Evolutionary conservation across 345 rosid genomes (phyloP).

Genomic region (Theobroma cacao): DNA sequence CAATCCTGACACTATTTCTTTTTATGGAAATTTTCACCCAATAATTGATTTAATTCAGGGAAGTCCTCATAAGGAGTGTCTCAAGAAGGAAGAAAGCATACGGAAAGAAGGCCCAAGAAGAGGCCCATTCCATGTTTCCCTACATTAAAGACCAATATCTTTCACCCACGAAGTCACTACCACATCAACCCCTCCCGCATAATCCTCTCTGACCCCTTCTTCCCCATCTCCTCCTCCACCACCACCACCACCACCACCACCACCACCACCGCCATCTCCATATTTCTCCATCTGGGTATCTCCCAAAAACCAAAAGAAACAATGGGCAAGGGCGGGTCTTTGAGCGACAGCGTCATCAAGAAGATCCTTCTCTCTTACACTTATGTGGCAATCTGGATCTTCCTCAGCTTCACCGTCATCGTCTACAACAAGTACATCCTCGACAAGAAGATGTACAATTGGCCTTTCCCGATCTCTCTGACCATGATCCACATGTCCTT

Average conservation of each 20-base stretch:
- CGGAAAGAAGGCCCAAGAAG: neutral
- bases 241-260: neutral
- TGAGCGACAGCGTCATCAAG: constrained; percentile 81
- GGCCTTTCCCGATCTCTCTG: constrained; percentile 96
- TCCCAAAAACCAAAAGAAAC: neutral
- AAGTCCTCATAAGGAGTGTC: too few relatives aligned
- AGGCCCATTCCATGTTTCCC: neutral
- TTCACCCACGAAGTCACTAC: neutral
- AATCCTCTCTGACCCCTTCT: constrained; percentile 13
- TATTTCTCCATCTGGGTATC: constrained; percentile 19
- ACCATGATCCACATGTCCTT: constrained; percentile 99
- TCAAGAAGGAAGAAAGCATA: too few relatives aligned
- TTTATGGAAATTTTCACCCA: neutral
- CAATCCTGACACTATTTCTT: too few relatives aligned
- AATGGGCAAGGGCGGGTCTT: constrained; percentile 91
- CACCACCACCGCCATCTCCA: neutral
- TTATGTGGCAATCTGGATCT: constrained; percentile 94
- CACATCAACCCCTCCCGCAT: neutral
- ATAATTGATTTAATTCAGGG: too few relatives aligned
- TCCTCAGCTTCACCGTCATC: constrained; percentile 96
- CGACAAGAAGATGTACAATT: constrained; percentile 94
- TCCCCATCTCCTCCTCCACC: neutral
- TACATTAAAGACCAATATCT: neutral
- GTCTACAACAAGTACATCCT: constrained; percentile 99
- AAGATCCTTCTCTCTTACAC: constrained; percentile 92